These are phyloP conservation scores for Dendrothele bispora DNA, from an alignment of 768 basidiomycete species.

Conservation along the genomic window DNA sequence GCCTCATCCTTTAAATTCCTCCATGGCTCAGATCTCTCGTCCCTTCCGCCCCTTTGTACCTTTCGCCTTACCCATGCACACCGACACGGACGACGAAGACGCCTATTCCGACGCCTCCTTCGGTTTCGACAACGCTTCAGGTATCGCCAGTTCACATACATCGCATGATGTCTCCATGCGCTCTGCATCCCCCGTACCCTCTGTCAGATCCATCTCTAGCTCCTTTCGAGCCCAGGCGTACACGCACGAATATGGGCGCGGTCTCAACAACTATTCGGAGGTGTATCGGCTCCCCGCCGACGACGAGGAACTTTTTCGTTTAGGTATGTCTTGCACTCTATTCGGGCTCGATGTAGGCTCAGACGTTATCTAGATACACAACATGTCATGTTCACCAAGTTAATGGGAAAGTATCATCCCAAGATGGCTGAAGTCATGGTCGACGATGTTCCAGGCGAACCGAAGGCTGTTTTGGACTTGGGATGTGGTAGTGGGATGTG, in stretches of 20 bases:
- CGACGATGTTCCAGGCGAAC: slow-evolving; percentile 55
- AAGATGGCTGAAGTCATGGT: slow-evolving; percentile 58
- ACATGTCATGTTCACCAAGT: slow-evolving; percentile 59
- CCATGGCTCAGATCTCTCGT: not conserved
- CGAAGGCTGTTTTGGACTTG: slow-evolving; percentile 68
- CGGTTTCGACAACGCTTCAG: slow-evolving; percentile 34
- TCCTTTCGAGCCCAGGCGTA: slow-evolving; percentile 60
- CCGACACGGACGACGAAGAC: slow-evolving; percentile 49
- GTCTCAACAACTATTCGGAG: slow-evolving; percentile 76
- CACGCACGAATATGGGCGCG: slow-evolving; percentile 66
- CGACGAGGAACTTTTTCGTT: slow-evolving; percentile 69
- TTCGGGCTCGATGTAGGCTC: slow-evolving; percentile 3
- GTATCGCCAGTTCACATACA: slow-evolving; percentile 49
- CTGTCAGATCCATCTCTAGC: slow-evolving; percentile 67
- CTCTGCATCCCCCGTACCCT: slow-evolving; percentile 64
- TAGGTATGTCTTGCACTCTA: slow-evolving; percentile 43
- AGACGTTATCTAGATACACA: slow-evolving; percentile 54
- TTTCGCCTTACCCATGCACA: slow-evolving; percentile 20
- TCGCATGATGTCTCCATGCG: slow-evolving; percentile 62
- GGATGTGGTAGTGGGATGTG: slow-evolving; percentile 82
- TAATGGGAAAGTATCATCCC: slow-evolving; percentile 69
- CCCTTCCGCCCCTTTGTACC: not conserved
- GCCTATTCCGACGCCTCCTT: slow-evolving; percentile 41
- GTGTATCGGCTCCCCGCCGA: slow-evolving; percentile 79
- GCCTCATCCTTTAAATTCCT: not conserved